These are phyloP conservation scores for Cynara cardunculus DNA, from an alignment of 129 eudicot genomes.

Conservation along the genomic window DNA sequence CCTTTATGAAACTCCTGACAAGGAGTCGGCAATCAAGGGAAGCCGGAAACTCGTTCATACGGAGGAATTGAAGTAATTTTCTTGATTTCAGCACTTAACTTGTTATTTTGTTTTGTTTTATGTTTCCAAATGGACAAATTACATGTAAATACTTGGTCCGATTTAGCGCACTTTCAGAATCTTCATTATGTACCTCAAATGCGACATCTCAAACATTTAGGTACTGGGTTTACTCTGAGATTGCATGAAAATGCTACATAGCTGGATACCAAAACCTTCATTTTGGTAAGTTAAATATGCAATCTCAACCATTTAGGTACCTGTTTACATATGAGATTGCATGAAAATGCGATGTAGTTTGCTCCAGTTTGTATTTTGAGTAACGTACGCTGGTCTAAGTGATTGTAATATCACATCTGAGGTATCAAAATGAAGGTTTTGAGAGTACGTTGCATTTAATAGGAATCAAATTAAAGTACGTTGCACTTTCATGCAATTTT, in stretches of 20 bases:
- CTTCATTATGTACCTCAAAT: background rate
- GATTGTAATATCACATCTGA: no score
- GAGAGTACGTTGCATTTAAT: no score
- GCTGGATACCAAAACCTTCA: background rate
- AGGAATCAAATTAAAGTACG: no score
- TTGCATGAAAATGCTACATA: background rate
- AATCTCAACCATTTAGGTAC: background rate
- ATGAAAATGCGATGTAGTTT: background rate
- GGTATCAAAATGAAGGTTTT: no score
- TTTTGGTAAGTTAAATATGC: background rate
- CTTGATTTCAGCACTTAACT: background rate
- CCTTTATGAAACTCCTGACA: conserved; percentile 70
- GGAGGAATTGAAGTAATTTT: conserved; percentile 60
- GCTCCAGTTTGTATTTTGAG: background rate
- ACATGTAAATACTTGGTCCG: background rate
- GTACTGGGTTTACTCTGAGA: background rate
- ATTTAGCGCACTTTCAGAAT: background rate
- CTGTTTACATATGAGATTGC: background rate
- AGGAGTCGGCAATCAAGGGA: conserved; percentile 61
- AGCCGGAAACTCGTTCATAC: conserved; percentile 80
- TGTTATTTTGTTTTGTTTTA: background rate
- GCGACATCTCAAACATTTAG: background rate
- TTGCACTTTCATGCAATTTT: no score
- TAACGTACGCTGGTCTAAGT: no score
- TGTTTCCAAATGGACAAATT: background rate